Conservation (phyloP, 495 filamentous ascomycete species). For the Neurospora pannonica region DNA sequence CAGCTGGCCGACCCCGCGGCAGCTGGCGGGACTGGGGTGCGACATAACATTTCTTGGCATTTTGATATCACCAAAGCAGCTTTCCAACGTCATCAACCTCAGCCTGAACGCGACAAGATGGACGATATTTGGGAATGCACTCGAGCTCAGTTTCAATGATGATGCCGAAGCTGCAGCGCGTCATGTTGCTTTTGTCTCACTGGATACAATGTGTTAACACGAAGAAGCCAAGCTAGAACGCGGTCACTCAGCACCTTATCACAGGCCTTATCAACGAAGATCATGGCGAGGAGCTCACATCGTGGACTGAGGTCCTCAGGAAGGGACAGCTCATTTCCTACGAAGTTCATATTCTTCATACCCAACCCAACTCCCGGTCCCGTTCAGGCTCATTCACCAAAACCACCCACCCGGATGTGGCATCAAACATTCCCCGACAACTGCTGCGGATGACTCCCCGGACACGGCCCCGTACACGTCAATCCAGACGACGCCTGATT, state of each 20-base stretch:
- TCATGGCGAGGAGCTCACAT: background rate
- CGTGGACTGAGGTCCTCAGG: background rate
- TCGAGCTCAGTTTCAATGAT: background rate
- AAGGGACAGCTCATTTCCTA: background rate
- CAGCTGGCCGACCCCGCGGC: constrained; percentile 8
- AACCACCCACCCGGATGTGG: background rate
- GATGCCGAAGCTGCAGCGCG: background rate
- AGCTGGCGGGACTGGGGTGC: background rate
- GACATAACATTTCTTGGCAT: background rate
- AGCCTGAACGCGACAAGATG: background rate
- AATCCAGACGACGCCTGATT: constrained; percentile 28
- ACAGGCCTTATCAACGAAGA: background rate
- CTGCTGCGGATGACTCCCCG: constrained; percentile 35
- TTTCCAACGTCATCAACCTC: background rate
- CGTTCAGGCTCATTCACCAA: background rate
- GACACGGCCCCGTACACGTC: constrained; percentile 35
- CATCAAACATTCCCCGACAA: constrained; percentile 29
- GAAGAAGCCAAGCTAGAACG: background rate
- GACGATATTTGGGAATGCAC: background rate
- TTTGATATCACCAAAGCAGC: background rate
- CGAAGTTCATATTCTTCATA: background rate
- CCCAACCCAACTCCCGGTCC: background rate
- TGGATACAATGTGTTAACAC: background rate
- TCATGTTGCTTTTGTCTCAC: background rate
- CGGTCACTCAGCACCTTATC: background rate